These are phyloP conservation scores for Solanum sitiens DNA, from an alignment of 257 asterid genomes.

Conservation along the genomic window DNA sequence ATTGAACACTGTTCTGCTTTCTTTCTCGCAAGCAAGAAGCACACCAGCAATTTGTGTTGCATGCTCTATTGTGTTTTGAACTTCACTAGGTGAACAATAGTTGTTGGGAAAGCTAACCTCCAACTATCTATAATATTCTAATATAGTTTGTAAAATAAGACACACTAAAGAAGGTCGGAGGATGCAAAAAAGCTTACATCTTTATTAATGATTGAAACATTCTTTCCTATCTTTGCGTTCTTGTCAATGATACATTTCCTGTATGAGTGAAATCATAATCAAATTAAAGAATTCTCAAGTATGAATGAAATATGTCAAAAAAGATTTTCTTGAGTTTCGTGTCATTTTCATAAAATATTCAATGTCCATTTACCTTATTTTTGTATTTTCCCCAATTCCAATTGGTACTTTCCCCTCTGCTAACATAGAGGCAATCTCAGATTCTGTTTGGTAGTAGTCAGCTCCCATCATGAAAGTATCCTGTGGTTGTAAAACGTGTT, in stretches of 20 bases:
- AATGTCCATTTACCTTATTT: constrained; percentile 50
- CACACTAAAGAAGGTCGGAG: background rate
- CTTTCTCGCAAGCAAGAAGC: background rate
- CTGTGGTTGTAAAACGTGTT: constrained; percentile 17
- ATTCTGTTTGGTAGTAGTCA: constrained; percentile 75
- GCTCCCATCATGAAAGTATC: constrained; percentile 96
- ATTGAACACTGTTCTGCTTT: background rate
- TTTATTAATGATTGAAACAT: constrained; percentile 76
- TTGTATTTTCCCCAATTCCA: constrained; percentile 76
- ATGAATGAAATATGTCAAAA: background rate
- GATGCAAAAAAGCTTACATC: constrained; percentile 42
- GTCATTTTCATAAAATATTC: background rate
- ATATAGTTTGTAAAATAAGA: background rate
- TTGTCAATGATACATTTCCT: constrained; percentile 94
- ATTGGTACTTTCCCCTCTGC: constrained; percentile 82
- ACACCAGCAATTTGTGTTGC: background rate
- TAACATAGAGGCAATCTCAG: constrained; percentile 77
- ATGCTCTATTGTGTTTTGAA: background rate
- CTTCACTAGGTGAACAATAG: background rate
- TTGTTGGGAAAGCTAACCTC: background rate
- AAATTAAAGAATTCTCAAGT: background rate
- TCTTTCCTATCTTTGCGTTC: constrained; percentile 76
- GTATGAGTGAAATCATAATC: background rate
- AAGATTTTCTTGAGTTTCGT: background rate
- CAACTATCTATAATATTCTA: background rate